A percentile compares a stretch with the other conserved stretches of the same genome.
Evolutionary conservation across 495 filamentous ascomycete genomes (phyloP).

Genomic region (Penicillium mononematosum): DNA sequence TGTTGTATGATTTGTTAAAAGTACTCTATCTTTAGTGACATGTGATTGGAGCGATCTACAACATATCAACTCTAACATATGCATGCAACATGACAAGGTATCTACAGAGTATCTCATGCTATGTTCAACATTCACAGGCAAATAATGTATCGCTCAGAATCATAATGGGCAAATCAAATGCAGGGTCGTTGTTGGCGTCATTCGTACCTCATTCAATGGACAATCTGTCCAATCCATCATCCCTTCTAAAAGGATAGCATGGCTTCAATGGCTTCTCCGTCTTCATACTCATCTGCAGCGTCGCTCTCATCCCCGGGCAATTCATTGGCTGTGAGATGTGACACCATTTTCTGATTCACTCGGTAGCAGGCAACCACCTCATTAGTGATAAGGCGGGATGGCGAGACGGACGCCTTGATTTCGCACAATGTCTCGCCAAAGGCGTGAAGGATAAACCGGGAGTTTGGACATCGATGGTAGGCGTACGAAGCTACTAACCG

Average conservation of each 20-base stretch:
- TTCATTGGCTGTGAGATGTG: constrained; percentile 26
- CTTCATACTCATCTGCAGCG: constrained; percentile 34
- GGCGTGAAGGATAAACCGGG: constrained; percentile 59
- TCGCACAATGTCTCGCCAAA: constrained; percentile 61
- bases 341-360: constrained; percentile 35
- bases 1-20: not conserved
- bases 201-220: constrained; percentile 2
- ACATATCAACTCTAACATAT: not conserved
- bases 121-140: not conserved
- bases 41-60: not conserved
- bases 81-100: not conserved
- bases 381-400: constrained; percentile 30
- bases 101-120: constrained; percentile 1
- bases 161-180: not conserved
- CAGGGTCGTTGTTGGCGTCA: not conserved
- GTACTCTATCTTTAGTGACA: not conserved
- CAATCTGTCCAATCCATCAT: not conserved
- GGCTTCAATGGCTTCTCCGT: constrained; percentile 35
- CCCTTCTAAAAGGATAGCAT: constrained; percentile 18
- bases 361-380: constrained; percentile 34
- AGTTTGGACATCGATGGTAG: constrained; percentile 47
- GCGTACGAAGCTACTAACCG: constrained; percentile 60
- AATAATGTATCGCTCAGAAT: constrained; percentile 1
- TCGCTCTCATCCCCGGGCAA: constrained; percentile 17
- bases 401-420: constrained; percentile 53